These are phyloP conservation scores for Antarctomyces pellizariae DNA, from an alignment of 495 filamentous ascomycete species.

Conservation along the genomic window DNA sequence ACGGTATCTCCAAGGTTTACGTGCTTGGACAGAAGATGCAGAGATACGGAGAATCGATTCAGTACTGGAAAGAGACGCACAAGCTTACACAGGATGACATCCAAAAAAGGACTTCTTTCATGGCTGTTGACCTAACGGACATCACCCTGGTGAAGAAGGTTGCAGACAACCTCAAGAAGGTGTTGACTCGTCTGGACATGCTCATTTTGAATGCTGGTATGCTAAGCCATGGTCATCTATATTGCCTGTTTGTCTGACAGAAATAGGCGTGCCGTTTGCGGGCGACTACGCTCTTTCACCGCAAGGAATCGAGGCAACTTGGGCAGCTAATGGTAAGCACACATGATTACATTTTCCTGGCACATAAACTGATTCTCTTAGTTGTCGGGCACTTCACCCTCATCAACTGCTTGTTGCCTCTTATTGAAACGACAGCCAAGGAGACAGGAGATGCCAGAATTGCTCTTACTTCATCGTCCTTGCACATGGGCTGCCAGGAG, in stretches of 20 bases:
- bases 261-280: too few relatives aligned
- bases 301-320: too few relatives aligned
- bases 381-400: too few relatives aligned
- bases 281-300: too few relatives aligned
- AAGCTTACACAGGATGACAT: slow-evolving; percentile 7
- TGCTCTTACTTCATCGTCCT: too few relatives aligned
- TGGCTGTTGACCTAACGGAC: slow-evolving; percentile 15
- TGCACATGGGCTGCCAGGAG: too few relatives aligned
- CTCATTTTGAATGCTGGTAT: slow-evolving; percentile 20
- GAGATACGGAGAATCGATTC: slow-evolving; percentile 10
- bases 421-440: too few relatives aligned
- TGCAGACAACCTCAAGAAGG: slow-evolving; percentile 8
- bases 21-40: slow-evolving; percentile 14
- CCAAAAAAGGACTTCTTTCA: slow-evolving; percentile 12
- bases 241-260: slow-evolving; percentile 3
- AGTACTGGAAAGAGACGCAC: slow-evolving; percentile 11
- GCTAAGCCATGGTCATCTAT: not conserved
- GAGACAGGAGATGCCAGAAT: too few relatives aligned
- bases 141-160: slow-evolving; percentile 12
- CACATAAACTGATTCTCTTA: too few relatives aligned
- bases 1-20: slow-evolving; percentile 16
- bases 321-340: too few relatives aligned
- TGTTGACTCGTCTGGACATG: slow-evolving; percentile 14
- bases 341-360: too few relatives aligned
- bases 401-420: too few relatives aligned